phyloP scores from a whole-genome alignment of 2,329 filamentous ascomycete genomes.

The Cucurbitaria berberidis region DNA sequence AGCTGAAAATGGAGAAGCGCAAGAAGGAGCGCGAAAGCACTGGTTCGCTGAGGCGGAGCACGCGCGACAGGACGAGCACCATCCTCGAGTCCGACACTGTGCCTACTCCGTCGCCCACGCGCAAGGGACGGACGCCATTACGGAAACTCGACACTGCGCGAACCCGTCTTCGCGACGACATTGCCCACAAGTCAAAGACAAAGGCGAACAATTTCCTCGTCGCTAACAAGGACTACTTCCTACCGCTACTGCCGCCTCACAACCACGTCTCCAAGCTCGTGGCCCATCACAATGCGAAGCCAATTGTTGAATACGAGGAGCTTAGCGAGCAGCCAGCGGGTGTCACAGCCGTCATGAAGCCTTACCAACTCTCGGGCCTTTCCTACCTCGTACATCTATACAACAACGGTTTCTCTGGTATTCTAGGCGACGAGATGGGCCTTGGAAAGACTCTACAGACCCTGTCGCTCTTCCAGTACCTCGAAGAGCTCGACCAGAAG shows the following conservation, averaged over 20 bases:
- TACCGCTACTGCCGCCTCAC: conserved; percentile 53
- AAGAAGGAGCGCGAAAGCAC: conserved; percentile 19
- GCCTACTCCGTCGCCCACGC: conserved; percentile 14
- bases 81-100: conserved; percentile 43
- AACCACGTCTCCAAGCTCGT: conserved; percentile 54
- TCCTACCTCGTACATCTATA: conserved; percentile 99
- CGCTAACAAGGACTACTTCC: conserved; percentile 53
- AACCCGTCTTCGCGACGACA: conserved; percentile 49
- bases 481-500: conserved; percentile 85
- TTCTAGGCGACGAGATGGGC: conserved; percentile 98
- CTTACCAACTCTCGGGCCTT: conserved; percentile 95
- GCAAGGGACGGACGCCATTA: conserved; percentile 13
- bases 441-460: conserved; percentile 99
- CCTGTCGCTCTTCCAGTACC: conserved; percentile 92
- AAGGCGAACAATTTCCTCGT: conserved; percentile 56
- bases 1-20: conserved; percentile 43
- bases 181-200: conserved; percentile 50
- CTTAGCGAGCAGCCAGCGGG: conserved; percentile 53
- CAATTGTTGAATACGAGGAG: conserved; percentile 50
- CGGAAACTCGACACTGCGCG: conserved; percentile 49
- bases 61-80: conserved; percentile 30
- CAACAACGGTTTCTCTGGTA: conserved; percentile 99
- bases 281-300: conserved; percentile 20
- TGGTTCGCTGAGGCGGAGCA: conserved; percentile 26
- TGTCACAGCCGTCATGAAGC: conserved; percentile 71